Percentiles rank a stretch among this genome's conserved stretches.
These are phyloP conservation scores for Buddleja alternifolia DNA, from an alignment of 257 asterid genomes.

Conservation along the genomic window DNA sequence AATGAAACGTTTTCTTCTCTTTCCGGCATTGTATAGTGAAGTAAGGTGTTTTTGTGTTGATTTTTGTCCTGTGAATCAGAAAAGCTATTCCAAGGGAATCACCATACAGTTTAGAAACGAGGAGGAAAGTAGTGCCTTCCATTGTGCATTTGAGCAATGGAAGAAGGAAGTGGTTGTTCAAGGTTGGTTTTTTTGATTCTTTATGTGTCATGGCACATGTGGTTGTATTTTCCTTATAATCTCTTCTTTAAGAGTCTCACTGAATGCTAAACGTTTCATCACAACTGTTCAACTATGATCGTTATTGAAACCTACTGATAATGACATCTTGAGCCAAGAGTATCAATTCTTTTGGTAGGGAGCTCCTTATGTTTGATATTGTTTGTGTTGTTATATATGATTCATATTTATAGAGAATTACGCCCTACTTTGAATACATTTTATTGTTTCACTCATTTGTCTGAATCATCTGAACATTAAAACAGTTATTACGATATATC, in stretches of 20 bases:
- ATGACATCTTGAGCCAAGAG: background rate
- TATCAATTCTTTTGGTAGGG: background rate
- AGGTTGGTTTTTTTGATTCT: slow-evolving; percentile 64
- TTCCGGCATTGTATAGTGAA: slow-evolving; percentile 30
- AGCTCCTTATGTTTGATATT: slow-evolving; percentile 21
- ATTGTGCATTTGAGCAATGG: slow-evolving; percentile 95
- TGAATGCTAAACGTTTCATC: slow-evolving; percentile 3
- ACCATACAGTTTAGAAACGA: slow-evolving; percentile 85
- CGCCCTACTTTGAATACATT: background rate
- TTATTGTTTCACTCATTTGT: background rate
- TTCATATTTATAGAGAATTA: background rate
- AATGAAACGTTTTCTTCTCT: background rate
- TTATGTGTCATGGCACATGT: slow-evolving; percentile 26
- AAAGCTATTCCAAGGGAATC: slow-evolving; percentile 84
- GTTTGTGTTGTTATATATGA: background rate
- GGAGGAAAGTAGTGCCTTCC: slow-evolving; percentile 93
- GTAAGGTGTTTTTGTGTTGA: slow-evolving; percentile 33
- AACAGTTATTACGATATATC: background rate
- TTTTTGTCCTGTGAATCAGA: slow-evolving; percentile 67
- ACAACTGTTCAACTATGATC: background rate
- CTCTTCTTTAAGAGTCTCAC: slow-evolving; percentile 1
- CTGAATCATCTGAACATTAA: background rate
- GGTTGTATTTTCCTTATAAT: slow-evolving; percentile 17
- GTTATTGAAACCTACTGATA: slow-evolving; percentile 5
- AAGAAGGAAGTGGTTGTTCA: slow-evolving; percentile 70